These are phyloP conservation scores for Globisporangium paroecandrum DNA, from an alignment of 352 stramenopile genomes.

Conservation along the genomic window DNA sequence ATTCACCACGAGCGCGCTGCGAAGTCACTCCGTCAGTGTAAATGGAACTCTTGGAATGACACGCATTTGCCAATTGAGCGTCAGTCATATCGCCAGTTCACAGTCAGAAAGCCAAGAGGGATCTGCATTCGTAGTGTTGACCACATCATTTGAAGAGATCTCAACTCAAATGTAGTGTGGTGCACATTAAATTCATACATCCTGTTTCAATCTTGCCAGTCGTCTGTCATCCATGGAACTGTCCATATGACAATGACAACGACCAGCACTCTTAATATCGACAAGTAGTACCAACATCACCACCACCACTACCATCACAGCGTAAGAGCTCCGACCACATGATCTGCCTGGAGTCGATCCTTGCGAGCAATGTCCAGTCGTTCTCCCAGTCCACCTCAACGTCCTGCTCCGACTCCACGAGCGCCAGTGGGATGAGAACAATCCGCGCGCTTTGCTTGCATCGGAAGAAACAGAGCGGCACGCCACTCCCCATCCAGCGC, in stretches of 20 bases:
- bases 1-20: not conserved
- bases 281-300: too few species aligned
- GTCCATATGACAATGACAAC: not conserved
- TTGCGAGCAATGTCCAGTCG: slow-evolving; percentile 1
- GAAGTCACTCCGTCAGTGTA: not conserved
- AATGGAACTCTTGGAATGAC: not conserved
- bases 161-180: not conserved
- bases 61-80: not conserved
- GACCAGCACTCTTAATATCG: too few species aligned
- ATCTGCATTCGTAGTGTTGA: not conserved
- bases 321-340: not conserved
- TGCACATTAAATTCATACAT: not conserved
- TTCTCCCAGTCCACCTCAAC: not conserved
- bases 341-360: not conserved
- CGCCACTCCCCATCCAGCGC: not conserved
- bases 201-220: not conserved
- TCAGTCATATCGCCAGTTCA: slow-evolving; percentile 7
- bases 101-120: not conserved
- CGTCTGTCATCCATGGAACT: too few species aligned
- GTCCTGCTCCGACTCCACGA: not conserved
- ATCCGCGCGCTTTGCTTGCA: not conserved
- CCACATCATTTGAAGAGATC: not conserved
- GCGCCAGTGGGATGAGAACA: not conserved
- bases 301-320: too few species aligned
- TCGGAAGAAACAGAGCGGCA: not conserved